Evolutionary conservation across 2,329 filamentous ascomycete species (phyloP), one percentile per base, ranked within the genome.

Genomic region (Elsinoe necatrix): DNA sequence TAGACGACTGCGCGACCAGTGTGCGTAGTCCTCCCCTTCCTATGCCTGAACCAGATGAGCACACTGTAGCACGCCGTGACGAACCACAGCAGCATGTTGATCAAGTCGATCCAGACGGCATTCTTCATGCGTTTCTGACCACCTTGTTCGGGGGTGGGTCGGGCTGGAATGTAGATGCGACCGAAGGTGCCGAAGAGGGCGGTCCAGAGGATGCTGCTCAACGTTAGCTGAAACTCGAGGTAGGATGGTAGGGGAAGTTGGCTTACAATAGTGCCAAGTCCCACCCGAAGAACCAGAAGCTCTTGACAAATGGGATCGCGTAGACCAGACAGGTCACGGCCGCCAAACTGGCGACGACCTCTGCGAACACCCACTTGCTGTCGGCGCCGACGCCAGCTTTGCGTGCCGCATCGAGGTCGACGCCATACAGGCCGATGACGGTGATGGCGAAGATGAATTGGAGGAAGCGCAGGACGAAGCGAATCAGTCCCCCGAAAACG

Each of bases 101-200:
- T 75, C 9, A 61, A 48, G 34, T 61, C 60, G 25, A 61, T 77
- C 87, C 88, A 95, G 14, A 93, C 87, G 4, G 89, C 87, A 66
- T 85, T 83, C 74, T 90, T 89, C 89, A 95, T 95, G 57, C 87
- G 80, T 62, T 76, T 73, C 57, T 92, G 78, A 51, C 79, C 83
- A 39, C 65, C 64, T 48, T 70, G 68, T 66, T 87, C 78, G 4
- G 67, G 66, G 9, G 65, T 68, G 0, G 84, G 69, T 58, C 89
- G 69, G 64, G 84, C 83, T 55, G 80, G 71, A 67, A 95, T 86
- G 75, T 85, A 95, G 77, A 92, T 82, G 64, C 79, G 83, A 55
- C 84, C 90, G 68, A 95, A 95, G 59, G 93, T 74, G 16, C 89
- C 90, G 68, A 95, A 95, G 4, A 93, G 77, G 1, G 83, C 81